These are phyloP conservation scores for Talaromyces stipitatus DNA, from an alignment of 495 filamentous ascomycete species.

Conservation along the genomic window DNA sequence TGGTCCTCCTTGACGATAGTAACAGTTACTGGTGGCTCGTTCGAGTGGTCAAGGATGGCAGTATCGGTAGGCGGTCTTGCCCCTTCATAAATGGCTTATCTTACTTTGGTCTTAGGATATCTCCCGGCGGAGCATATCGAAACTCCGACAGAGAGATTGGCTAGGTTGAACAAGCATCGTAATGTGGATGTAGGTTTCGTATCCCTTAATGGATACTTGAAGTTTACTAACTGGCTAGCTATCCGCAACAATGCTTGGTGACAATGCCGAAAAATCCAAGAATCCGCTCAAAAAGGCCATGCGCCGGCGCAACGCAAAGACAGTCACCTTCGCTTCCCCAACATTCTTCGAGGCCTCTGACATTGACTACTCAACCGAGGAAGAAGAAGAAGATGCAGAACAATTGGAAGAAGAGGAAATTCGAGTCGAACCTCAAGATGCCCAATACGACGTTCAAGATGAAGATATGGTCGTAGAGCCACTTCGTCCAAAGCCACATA, in stretches of 20 bases:
- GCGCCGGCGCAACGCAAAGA: slow-evolving; percentile 78
- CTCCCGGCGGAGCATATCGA: slow-evolving; percentile 97
- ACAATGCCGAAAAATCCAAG: slow-evolving; percentile 80
- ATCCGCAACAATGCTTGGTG: slow-evolving; percentile 88
- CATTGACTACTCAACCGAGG: slow-evolving; percentile 82
- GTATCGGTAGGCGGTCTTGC: slow-evolving; percentile 63
- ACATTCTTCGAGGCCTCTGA: slow-evolving; percentile 91
- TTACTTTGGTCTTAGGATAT: slow-evolving; percentile 57
- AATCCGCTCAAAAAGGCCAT: slow-evolving; percentile 88
- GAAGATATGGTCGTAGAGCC: slow-evolving; percentile 42
- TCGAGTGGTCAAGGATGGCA: slow-evolving; percentile 91
- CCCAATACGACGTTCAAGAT: slow-evolving; percentile 23
- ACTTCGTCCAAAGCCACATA: slow-evolving; percentile 32
- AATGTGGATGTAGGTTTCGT: slow-evolving; percentile 79
- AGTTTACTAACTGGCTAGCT: slow-evolving; percentile 42
- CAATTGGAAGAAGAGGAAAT: slow-evolving; percentile 33
- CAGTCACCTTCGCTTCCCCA: slow-evolving; percentile 76
- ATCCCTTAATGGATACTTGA: neutral
- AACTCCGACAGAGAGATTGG: slow-evolving; percentile 90
- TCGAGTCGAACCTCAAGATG: slow-evolving; percentile 24
- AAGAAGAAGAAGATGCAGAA: slow-evolving; percentile 52
- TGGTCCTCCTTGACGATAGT: slow-evolving; percentile 99
- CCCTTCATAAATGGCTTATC: neutral
- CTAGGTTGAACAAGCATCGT: slow-evolving; percentile 91
- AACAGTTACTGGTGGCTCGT: slow-evolving; percentile 99